A percentile compares a stretch with the other conserved stretches of the same genome.
Evolutionary conservation across 2,329 filamentous ascomycete species (phyloP).

Genomic region (Sclerotinia nivalis): DNA sequence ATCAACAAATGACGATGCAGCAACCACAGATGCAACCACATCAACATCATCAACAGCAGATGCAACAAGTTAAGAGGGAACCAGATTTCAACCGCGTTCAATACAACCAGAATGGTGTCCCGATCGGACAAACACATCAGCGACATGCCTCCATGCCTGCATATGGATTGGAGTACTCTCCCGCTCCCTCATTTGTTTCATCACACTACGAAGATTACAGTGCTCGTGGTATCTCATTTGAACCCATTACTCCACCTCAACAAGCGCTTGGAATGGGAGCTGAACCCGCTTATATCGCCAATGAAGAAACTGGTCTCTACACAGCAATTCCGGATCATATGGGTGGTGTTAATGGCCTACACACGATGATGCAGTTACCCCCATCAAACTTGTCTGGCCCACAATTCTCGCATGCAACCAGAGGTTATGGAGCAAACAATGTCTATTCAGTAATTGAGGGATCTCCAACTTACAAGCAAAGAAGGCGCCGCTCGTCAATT

Average conservation of each 20-base stretch:
- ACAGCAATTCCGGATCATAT: conserved; percentile 90
- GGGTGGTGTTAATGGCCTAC: conserved; percentile 69
- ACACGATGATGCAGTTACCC: conserved; percentile 87
- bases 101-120: conserved; percentile 90
- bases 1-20: conserved; percentile 67
- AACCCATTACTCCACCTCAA: conserved; percentile 94
- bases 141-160: conserved; percentile 98
- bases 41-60: conserved; percentile 56
- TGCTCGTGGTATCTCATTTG: conserved; percentile 92
- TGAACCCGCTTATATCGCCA: conserved; percentile 96
- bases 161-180: conserved; percentile 93
- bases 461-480: conserved; percentile 97
- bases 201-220: conserved; percentile 98
- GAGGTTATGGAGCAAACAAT: conserved; percentile 69
- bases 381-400: conserved; percentile 79
- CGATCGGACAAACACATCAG: conserved; percentile 79
- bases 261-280: conserved; percentile 77
- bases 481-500: conserved; percentile 88
- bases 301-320: conserved; percentile 95
- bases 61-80: conserved; percentile 83
- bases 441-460: conserved; percentile 97
- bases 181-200: conserved; percentile 96
- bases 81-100: conserved; percentile 78
- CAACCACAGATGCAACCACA: conserved; percentile 60
- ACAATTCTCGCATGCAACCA: conserved; percentile 72